Conservation (phyloP, 2,329 filamentous ascomycete species). For the Endothia cerciana region DNA sequence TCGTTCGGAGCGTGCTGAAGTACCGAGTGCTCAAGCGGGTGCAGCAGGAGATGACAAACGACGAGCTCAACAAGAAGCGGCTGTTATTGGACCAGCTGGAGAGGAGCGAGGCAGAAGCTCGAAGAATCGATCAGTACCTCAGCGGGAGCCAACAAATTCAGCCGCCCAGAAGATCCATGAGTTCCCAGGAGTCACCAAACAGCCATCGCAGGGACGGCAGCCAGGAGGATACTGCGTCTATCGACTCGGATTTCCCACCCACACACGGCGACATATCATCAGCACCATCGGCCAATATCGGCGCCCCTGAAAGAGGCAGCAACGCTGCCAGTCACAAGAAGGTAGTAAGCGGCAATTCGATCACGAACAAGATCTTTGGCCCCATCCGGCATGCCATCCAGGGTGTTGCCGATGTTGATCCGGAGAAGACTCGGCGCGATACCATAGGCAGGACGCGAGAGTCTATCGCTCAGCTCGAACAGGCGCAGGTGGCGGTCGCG, state of each 20-base stretch:
- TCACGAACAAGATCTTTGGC: slow-evolving; percentile 92
- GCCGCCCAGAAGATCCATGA: slow-evolving; percentile 70
- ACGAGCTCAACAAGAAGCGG: slow-evolving; percentile 88
- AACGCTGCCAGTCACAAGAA: slow-evolving; percentile 70
- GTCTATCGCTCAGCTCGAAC: slow-evolving; percentile 82
- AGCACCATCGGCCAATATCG: slow-evolving; percentile 76
- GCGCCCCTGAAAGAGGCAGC: slow-evolving; percentile 60
- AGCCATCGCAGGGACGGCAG: slow-evolving; percentile 59
- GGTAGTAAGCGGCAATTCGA: slow-evolving; percentile 82
- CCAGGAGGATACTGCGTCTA: slow-evolving; percentile 80
- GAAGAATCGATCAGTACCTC: slow-evolving; percentile 91
- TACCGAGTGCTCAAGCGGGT: slow-evolving; percentile 93
- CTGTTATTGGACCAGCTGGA: slow-evolving; percentile 85
- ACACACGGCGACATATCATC: slow-evolving; percentile 75
- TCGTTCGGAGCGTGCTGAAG: slow-evolving; percentile 84
- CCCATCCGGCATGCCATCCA: slow-evolving; percentile 94
- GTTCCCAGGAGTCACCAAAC: slow-evolving; percentile 54
- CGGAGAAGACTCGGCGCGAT: slow-evolving; percentile 88
- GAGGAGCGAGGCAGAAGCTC: slow-evolving; percentile 88
- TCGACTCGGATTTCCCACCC: slow-evolving; percentile 94
- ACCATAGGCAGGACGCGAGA: slow-evolving; percentile 96
- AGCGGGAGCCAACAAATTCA: slow-evolving; percentile 69
- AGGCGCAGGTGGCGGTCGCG: slow-evolving; percentile 85
- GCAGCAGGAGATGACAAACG: slow-evolving; percentile 95
- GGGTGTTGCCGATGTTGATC: slow-evolving; percentile 94